Evolutionary conservation across 352 stramenopile species (phyloP).

Genomic region (Phytophthora syringae): DNA sequence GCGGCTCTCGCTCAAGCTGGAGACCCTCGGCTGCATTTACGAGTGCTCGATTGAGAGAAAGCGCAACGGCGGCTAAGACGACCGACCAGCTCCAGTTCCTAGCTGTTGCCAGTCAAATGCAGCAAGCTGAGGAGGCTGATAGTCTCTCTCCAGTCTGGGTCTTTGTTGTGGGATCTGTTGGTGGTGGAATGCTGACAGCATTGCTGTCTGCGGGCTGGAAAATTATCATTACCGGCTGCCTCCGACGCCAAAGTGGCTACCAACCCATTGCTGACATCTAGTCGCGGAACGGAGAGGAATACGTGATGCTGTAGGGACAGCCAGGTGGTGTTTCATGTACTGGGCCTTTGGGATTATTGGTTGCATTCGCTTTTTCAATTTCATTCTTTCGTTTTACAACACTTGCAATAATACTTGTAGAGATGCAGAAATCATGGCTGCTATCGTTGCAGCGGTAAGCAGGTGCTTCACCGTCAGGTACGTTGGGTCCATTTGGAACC

Average conservation of each 20-base stretch:
- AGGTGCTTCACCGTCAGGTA: too few species aligned
- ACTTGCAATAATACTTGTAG: not conserved
- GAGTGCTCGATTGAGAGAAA: not conserved
- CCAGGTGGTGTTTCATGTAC: slow-evolving; percentile 13
- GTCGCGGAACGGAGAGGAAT: not conserved
- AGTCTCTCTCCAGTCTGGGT: slow-evolving; percentile 17
- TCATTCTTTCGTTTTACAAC: not conserved
- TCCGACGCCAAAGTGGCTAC: slow-evolving; percentile 31
- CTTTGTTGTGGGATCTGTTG: slow-evolving; percentile 31
- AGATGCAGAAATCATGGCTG: not conserved
- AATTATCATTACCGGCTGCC: slow-evolving; percentile 30
- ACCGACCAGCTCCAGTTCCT: slow-evolving; percentile 19
- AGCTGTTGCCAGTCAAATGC: slow-evolving; percentile 21
- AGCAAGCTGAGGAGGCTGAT: slow-evolving; percentile 14
- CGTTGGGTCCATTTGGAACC: slow-evolving; percentile 5
- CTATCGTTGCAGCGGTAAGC: not conserved
- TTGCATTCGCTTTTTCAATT: not conserved
- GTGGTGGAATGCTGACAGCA: slow-evolving; percentile 32
- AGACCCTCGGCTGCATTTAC: slow-evolving; percentile 9
- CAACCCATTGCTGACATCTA: slow-evolving; percentile 30
- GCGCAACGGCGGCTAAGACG: not conserved
- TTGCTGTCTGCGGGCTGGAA: slow-evolving; percentile 35
- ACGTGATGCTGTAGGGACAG: not conserved
- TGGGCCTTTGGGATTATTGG: slow-evolving; percentile 3
- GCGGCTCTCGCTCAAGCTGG: slow-evolving; percentile 27